Conservation (phyloP, 2,329 filamentous ascomycete species). For the Fusarium chlamydosporum region DNA sequence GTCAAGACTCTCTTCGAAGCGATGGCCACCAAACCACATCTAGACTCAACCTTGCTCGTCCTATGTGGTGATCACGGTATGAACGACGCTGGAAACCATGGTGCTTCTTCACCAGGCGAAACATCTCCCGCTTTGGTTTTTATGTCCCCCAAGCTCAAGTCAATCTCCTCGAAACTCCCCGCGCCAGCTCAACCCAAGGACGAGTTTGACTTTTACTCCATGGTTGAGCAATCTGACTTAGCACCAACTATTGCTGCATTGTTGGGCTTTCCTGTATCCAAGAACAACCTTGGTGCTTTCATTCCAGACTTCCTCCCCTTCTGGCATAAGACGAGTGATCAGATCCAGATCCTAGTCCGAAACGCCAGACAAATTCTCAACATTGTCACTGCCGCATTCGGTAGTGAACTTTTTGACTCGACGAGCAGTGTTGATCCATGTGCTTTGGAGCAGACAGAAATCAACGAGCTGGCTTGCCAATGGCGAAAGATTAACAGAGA, state of each 20-base stretch:
- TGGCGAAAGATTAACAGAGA: slow-evolving; percentile 65
- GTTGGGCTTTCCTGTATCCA: slow-evolving; percentile 87
- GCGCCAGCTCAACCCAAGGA: slow-evolving; percentile 72
- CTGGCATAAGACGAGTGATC: slow-evolving; percentile 71
- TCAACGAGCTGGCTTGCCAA: slow-evolving; percentile 75
- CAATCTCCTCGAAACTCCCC: slow-evolving; percentile 61
- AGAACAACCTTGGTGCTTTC: slow-evolving; percentile 91
- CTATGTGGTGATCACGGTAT: slow-evolving; percentile 98
- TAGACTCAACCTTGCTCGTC: slow-evolving; percentile 84
- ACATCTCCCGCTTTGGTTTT: slow-evolving; percentile 95
- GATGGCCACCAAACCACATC: slow-evolving; percentile 77
- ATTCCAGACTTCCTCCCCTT: slow-evolving; percentile 83
- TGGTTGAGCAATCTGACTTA: slow-evolving; percentile 94
- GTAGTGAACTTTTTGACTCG: slow-evolving; percentile 60
- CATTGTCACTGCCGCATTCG: slow-evolving; percentile 82
- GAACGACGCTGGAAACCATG: slow-evolving; percentile 98
- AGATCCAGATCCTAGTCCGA: slow-evolving; percentile 76
- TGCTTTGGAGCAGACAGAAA: slow-evolving; percentile 54
- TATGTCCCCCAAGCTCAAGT: slow-evolving; percentile 83
- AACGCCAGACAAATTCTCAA: slow-evolving; percentile 86
- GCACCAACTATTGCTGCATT: slow-evolving; percentile 89
- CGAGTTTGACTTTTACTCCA: slow-evolving; percentile 86
- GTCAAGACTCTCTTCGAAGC: slow-evolving; percentile 81
- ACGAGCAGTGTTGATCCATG: slow-evolving; percentile 56
- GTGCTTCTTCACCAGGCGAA: slow-evolving; percentile 92